These are phyloP conservation scores for Rhododendron henanense DNA, from an alignment of 148 eudicot genomes.

Conservation along the genomic window DNA sequence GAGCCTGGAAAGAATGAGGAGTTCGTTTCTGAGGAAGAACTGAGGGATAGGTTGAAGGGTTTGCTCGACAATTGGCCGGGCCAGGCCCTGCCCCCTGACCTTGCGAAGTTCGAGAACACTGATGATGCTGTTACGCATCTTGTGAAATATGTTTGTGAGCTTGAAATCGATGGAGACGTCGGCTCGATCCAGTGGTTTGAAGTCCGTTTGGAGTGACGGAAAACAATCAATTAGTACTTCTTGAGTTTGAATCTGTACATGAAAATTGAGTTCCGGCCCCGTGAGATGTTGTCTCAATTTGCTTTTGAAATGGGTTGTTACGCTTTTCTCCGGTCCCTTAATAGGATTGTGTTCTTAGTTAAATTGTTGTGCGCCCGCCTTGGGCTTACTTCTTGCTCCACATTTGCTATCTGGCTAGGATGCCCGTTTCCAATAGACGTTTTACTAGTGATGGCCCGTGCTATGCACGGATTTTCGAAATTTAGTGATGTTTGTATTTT, in stretches of 20 bases:
- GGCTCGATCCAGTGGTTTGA: constrained; percentile 88
- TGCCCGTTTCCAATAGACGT: no score
- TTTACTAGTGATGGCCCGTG: no score
- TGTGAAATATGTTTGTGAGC: constrained; percentile 79
- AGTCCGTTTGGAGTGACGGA: constrained; percentile 55
- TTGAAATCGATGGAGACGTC: constrained; percentile 84
- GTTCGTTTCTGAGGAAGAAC: constrained; percentile 68
- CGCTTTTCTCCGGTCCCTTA: no score
- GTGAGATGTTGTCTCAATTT: not conserved
- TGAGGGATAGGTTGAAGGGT: constrained; percentile 49
- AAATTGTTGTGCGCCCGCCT: no score
- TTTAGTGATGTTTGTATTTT: no score
- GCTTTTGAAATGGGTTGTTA: not conserved
- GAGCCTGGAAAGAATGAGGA: constrained; percentile 76
- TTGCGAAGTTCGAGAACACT: constrained; percentile 50
- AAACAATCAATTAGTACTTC: not conserved
- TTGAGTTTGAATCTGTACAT: not conserved
- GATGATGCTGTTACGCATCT: constrained; percentile 73
- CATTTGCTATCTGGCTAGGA: no score
- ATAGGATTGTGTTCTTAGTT: not conserved
- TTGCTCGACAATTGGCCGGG: constrained; percentile 90
- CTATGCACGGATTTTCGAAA: no score
- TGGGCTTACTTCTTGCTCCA: no score
- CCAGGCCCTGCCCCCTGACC: constrained; percentile 63
- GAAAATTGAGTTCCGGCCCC: not conserved